Evolutionary conservation across 1,139 yeast species (phyloP).

Genomic region (Eremothecium cymbalariae): DNA sequence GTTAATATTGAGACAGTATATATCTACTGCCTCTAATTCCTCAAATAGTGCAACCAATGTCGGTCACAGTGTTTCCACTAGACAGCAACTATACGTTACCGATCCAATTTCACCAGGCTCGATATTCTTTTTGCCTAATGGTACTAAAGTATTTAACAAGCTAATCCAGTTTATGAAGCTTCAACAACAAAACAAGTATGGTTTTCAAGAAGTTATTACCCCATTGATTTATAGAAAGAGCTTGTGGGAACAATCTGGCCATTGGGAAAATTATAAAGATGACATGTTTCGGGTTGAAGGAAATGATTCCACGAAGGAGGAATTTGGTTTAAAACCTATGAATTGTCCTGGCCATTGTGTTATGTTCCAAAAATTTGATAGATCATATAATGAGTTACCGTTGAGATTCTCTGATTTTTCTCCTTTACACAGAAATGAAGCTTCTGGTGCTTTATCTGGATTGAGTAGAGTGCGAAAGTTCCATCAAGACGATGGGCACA

Average conservation of each 20-base stretch:
- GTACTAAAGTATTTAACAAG: slow-evolving; percentile 76
- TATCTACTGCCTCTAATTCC: neutral
- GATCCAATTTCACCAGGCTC: slow-evolving; percentile 83
- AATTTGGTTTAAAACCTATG: slow-evolving; percentile 91
- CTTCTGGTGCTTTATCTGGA: slow-evolving; percentile 91
- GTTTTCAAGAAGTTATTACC: slow-evolving; percentile 87
- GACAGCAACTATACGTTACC: slow-evolving; percentile 66
- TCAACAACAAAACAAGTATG: slow-evolving; percentile 68
- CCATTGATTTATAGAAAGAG: slow-evolving; percentile 82
- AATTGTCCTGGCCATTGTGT: slow-evolving; percentile 98
- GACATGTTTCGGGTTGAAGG: slow-evolving; percentile 80
- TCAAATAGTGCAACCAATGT: slow-evolving; percentile 15
- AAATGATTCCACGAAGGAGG: slow-evolving; percentile 41
- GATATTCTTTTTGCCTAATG: slow-evolving; percentile 83
- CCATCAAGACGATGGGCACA: slow-evolving; percentile 98
- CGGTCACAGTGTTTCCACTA: slow-evolving; percentile 29
- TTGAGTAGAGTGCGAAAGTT: slow-evolving; percentile 90
- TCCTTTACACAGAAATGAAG: slow-evolving; percentile 90
- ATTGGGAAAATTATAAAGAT: slow-evolving; percentile 90
- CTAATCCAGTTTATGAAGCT: slow-evolving; percentile 73
- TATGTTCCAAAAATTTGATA: slow-evolving; percentile 70
- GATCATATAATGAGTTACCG: slow-evolving; percentile 87
- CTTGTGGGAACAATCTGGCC: slow-evolving; percentile 90
- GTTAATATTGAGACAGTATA: no score
- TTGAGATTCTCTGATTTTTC: slow-evolving; percentile 86